Conservation (phyloP, 2,329 filamentous ascomycete species). For the Phialophora expanda region DNA sequence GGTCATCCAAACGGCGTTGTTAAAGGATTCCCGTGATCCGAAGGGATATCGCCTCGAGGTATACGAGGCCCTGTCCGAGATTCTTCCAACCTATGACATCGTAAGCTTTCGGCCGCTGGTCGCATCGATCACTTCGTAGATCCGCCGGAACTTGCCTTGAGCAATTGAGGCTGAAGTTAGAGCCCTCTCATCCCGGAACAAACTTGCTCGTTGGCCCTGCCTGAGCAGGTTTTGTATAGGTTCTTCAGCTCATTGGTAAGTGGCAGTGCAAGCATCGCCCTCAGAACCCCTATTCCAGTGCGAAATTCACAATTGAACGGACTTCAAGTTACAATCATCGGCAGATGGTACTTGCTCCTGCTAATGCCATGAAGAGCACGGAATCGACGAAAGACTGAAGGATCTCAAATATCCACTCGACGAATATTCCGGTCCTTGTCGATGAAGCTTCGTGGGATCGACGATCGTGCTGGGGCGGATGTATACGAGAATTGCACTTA, state of each 20-base stretch:
- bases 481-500: background rate
- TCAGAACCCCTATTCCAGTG: background rate
- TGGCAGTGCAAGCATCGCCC: background rate
- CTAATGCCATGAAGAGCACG: background rate
- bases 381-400: background rate
- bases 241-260: background rate
- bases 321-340: background rate
- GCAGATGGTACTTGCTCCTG: background rate
- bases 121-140: background rate
- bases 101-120: too few relatives aligned
- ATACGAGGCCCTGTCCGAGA: slow-evolving; percentile 9
- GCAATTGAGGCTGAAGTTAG: background rate
- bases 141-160: slow-evolving; percentile 8
- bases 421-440: background rate
- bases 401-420: background rate
- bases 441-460: background rate
- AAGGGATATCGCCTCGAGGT: background rate
- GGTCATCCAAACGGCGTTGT: background rate
- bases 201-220: too few relatives aligned
- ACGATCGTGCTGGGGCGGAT: background rate
- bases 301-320: background rate
- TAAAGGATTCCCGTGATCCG: too few relatives aligned
- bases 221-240: background rate
- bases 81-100: slow-evolving; percentile 4
- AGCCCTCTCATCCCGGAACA: too few relatives aligned